Conservation (phyloP, 495 filamentous ascomycete species). For the Lentithecium fluviatile region DNA sequence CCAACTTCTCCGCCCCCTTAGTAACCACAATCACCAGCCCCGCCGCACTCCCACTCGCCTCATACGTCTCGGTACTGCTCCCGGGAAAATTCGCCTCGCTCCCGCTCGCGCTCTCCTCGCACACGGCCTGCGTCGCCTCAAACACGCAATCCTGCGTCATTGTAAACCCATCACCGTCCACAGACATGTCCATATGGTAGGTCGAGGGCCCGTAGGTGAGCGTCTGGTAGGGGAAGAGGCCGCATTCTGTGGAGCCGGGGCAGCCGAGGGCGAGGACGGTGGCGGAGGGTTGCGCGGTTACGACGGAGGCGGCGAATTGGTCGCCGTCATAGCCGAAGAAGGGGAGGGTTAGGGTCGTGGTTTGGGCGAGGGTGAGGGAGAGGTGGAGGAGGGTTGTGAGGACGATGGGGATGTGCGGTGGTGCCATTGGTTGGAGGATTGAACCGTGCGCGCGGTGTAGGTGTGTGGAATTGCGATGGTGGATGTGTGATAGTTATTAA, state of each 20-base stretch:
- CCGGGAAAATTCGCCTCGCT: not conserved
- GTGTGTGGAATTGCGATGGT: too few relatives aligned
- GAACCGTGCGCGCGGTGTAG: too few relatives aligned
- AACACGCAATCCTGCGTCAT: not conserved
- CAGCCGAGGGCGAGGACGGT: not conserved
- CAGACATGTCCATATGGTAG: not conserved
- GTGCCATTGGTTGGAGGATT: too few relatives aligned
- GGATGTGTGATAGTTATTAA: too few relatives aligned
- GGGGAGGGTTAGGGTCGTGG: constrained; percentile 1
- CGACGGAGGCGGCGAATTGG: not conserved
- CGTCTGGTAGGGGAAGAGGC: not conserved
- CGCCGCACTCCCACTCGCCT: not conserved
- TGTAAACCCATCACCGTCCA: not conserved
- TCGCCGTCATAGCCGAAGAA: not conserved
- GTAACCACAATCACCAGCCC: not conserved
- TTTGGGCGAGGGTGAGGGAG: not conserved
- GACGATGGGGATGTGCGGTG: not conserved
- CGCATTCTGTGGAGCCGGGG: not conserved
- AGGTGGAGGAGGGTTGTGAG: not conserved
- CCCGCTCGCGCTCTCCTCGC: not conserved
- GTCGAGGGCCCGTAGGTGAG: not conserved
- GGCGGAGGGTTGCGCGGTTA: not conserved
- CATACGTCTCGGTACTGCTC: not conserved
- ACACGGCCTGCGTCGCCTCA: not conserved
- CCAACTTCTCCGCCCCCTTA: not conserved